Evolutionary conservation across 1,284 basidiomycete species (phyloP).

Genomic region (Microbotryomycetes sp.): DNA sequence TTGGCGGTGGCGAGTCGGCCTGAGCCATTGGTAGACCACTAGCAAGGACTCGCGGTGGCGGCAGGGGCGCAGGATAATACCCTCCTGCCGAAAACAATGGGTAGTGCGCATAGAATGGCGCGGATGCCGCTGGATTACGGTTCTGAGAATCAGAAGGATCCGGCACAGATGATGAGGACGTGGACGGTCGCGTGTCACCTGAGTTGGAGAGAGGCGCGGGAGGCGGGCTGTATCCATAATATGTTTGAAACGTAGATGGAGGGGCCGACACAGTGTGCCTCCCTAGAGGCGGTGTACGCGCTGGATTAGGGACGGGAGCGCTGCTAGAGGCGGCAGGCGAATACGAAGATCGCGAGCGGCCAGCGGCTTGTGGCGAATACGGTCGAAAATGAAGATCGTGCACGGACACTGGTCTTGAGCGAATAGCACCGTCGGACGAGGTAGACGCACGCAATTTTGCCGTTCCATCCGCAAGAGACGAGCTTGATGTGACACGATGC

Average conservation of each 20-base stretch:
- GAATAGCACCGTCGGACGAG: background rate
- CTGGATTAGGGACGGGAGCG: background rate
- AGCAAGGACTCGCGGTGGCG: background rate
- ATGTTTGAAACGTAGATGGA: background rate
- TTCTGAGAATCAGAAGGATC: no score
- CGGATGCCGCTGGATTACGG: no score
- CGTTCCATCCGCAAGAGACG: background rate
- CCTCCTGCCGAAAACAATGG: no score
- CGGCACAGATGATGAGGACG: background rate
- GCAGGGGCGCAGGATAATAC: no score
- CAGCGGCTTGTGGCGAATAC: background rate
- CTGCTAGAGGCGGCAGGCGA: background rate
- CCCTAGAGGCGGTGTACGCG: background rate
- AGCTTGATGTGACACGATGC: background rate
- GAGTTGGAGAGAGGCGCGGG: background rate
- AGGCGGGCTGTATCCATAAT: background rate
- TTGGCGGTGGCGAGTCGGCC: background rate
- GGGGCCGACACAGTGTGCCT: background rate
- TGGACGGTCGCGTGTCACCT: background rate
- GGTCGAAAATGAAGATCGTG: background rate
- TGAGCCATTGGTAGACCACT: background rate
- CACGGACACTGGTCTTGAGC: background rate
- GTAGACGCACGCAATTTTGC: background rate
- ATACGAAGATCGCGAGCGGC: background rate
- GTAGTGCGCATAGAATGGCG: no score